Evolutionary conservation across 345 rosid species (phyloP).

Genomic region (Syzygium aqueum): DNA sequence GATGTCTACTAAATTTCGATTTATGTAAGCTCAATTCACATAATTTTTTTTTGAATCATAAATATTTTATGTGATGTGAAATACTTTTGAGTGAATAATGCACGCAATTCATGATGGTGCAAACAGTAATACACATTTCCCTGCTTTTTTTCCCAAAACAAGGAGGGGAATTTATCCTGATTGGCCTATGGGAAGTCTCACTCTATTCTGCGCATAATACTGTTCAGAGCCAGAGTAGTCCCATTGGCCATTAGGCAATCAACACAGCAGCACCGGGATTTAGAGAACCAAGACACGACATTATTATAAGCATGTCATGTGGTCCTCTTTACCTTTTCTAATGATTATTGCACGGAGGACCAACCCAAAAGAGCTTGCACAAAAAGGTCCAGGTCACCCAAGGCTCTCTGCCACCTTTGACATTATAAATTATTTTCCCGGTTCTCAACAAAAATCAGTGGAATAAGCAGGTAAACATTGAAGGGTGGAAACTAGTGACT

Average conservation of each 20-base stretch:
- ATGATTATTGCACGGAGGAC: background rate
- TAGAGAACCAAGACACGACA: background rate
- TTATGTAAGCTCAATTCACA: background rate
- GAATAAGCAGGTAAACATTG: background rate
- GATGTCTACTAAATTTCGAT: background rate
- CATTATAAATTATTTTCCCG: background rate
- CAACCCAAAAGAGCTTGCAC: background rate
- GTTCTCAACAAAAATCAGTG: background rate
- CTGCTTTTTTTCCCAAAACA: background rate
- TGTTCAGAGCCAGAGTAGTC: background rate
- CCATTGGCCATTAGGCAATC: background rate
- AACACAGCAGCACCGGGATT: background rate
- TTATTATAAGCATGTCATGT: background rate
- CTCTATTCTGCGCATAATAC: background rate
- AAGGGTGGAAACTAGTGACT: background rate
- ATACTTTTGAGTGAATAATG: background rate
- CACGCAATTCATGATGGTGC: background rate
- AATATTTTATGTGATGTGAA: background rate
- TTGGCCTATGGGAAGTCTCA: background rate
- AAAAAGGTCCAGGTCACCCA: background rate
- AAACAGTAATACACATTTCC: background rate
- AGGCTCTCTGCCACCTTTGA: background rate
- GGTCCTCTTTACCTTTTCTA: background rate
- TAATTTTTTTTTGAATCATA: too few relatives aligned
- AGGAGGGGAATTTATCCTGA: background rate